These are phyloP conservation scores for Cordyceps tenuipes DNA, from an alignment of 2,329 filamentous ascomycete species.

Conservation along the genomic window DNA sequence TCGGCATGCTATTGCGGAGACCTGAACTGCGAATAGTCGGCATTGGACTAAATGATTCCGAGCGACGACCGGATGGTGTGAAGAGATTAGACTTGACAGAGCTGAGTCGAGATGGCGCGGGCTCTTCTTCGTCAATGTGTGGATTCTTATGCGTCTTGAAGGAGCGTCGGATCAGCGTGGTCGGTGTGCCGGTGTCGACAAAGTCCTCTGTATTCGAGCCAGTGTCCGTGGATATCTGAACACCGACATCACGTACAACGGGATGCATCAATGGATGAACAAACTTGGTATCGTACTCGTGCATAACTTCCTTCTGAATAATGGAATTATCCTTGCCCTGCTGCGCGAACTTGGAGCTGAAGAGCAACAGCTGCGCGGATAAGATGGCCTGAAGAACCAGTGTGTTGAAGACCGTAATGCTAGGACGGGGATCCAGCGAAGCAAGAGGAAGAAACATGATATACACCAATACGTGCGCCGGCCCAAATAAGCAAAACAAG, in stretches of 20 bases:
- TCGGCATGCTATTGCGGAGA: slow-evolving; percentile 28
- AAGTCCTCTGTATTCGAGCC: slow-evolving; percentile 33
- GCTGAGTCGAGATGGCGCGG: slow-evolving; percentile 28
- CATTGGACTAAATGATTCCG: slow-evolving; percentile 28
- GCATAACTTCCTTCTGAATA: slow-evolving; percentile 84
- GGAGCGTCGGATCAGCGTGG: slow-evolving; percentile 58
- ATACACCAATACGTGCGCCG: slow-evolving; percentile 86
- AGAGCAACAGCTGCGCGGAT: slow-evolving; percentile 65
- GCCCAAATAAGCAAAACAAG: slow-evolving; percentile 85
- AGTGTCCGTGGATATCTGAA: slow-evolving; percentile 57
- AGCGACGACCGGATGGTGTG: slow-evolving; percentile 31
- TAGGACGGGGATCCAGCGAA: slow-evolving; percentile 69
- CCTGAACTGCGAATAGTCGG: slow-evolving; percentile 22
- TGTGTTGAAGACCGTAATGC: slow-evolving; percentile 75
- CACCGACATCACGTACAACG: slow-evolving; percentile 67
- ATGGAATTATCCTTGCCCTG: slow-evolving; percentile 78
- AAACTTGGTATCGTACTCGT: slow-evolving; percentile 93
- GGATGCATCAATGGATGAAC: slow-evolving; percentile 86
- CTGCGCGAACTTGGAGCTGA: slow-evolving; percentile 69
- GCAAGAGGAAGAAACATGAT: slow-evolving; percentile 76
- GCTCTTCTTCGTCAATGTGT: slow-evolving; percentile 59
- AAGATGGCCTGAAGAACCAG: slow-evolving; percentile 68
- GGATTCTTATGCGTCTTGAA: slow-evolving; percentile 80
- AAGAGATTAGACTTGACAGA: slow-evolving; percentile 34
- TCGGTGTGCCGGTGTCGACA: slow-evolving; percentile 44